These are phyloP conservation scores for Neonectria neomacrospora DNA, from an alignment of 2,329 filamentous ascomycete species.

Conservation along the genomic window DNA sequence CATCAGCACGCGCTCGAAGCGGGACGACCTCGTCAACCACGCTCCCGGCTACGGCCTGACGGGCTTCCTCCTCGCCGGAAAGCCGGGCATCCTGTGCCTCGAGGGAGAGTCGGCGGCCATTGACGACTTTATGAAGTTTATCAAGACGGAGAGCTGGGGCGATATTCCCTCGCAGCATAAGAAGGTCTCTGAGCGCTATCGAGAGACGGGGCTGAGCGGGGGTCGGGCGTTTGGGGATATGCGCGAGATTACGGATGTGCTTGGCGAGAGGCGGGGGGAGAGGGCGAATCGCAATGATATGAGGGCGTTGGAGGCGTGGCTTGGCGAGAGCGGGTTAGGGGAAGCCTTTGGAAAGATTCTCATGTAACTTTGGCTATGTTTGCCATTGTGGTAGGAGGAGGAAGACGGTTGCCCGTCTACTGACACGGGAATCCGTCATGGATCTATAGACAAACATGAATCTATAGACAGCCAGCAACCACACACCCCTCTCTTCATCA, in stretches of 20 bases:
- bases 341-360: conserved; percentile 43
- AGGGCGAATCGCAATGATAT: conserved; percentile 64
- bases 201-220: conserved; percentile 51
- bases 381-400: too few species aligned
- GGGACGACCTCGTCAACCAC: conserved; percentile 65
- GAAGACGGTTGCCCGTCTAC: too few species aligned
- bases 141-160: conserved; percentile 72
- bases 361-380: conserved; percentile 28
- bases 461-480: too few species aligned
- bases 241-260: conserved; percentile 63
- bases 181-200: conserved; percentile 67
- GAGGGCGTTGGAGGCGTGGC: conserved; percentile 63
- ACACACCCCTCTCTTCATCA: too few species aligned
- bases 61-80: conserved; percentile 69
- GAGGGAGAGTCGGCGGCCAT: conserved; percentile 60
- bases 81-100: conserved; percentile 65
- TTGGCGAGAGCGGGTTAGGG: conserved; percentile 49
- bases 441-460: too few species aligned
- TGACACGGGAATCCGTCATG: too few species aligned
- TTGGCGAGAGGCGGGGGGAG: conserved; percentile 60
- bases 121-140: conserved; percentile 70
- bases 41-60: conserved; percentile 64
- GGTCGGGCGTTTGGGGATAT: conserved; percentile 64
- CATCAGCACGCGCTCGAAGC: conserved; percentile 67
- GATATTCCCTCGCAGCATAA: conserved; percentile 71